Conservation (phyloP, 2,329 filamentous ascomycete species). For the Zasmidium angulare region DNA sequence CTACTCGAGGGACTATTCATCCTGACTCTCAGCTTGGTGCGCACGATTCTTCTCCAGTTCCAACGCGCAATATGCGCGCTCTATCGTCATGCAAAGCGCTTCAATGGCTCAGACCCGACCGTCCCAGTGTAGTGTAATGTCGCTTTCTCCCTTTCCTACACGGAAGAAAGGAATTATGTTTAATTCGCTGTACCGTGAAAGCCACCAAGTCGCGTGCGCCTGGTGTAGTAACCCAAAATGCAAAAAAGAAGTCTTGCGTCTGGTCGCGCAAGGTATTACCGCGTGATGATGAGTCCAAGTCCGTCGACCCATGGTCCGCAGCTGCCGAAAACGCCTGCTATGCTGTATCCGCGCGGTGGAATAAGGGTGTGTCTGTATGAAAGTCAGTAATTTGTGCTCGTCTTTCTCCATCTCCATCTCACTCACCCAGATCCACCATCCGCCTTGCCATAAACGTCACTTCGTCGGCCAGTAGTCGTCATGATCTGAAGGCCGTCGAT, state of each 20-base stretch:
- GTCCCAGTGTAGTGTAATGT: background rate
- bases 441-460: constrained; percentile 78
- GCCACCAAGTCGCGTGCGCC: background rate
- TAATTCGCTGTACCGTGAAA: background rate
- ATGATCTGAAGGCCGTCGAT: constrained; percentile 88
- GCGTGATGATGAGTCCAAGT: constrained; percentile 76
- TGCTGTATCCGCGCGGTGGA: constrained; percentile 81
- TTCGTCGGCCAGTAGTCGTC: constrained; percentile 84
- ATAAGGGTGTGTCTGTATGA: constrained; percentile 74
- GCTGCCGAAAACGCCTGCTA: constrained; percentile 84
- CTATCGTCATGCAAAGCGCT: background rate
- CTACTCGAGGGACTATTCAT: background rate
- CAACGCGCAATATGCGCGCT: no score
- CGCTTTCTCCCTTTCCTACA: background rate
- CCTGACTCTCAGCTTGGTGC: background rate
- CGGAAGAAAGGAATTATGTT: background rate
- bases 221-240: background rate
- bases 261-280: constrained; percentile 46
- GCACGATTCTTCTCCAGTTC: no score
- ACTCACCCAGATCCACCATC: constrained; percentile 80
- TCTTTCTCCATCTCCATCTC: background rate
- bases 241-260: background rate
- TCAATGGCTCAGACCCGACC: no score
- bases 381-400: constrained; percentile 21
- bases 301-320: constrained; percentile 80